Conservation (phyloP, 768 basidiomycete genomes). For the Xerocomus potaroensis region DNA sequence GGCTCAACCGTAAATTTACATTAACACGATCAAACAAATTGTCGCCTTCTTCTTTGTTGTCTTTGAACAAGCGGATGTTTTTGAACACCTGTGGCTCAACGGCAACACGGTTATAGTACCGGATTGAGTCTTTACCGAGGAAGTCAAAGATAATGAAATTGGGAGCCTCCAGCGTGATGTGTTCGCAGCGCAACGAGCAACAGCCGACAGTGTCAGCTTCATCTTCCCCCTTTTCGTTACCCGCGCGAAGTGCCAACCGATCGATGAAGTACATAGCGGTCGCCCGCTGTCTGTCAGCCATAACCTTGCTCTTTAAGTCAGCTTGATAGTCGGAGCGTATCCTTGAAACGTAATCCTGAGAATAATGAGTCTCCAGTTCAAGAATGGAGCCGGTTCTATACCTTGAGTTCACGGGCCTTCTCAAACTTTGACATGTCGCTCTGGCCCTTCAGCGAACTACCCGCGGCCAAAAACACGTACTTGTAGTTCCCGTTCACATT, state of each 20-base stretch:
- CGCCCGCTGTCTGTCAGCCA: constrained; percentile 94
- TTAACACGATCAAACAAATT: constrained; percentile 92
- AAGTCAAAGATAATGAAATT: constrained; percentile 93
- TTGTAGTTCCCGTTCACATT: constrained; percentile 95
- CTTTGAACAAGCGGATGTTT: constrained; percentile 96
- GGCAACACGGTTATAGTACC: constrained; percentile 88
- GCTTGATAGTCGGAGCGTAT: constrained; percentile 85
- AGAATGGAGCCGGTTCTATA: constrained; percentile 26
- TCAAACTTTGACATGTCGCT: constrained; percentile 98
- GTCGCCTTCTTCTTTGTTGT: constrained; percentile 83
- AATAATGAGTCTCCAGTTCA: constrained; percentile 3
- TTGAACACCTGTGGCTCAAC: constrained; percentile 95
- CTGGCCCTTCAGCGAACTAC: constrained; percentile 95
- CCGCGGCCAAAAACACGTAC: constrained; percentile 98
- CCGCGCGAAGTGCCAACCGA: constrained; percentile 92
- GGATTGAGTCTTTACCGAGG: constrained; percentile 97
- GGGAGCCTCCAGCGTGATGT: constrained; percentile 87
- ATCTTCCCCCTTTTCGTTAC: constrained; percentile 99
- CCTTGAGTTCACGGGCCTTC: constrained; percentile 95
- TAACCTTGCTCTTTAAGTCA: constrained; percentile 86
- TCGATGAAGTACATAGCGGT: constrained; percentile 99
- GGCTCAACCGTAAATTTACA: constrained; percentile 37
- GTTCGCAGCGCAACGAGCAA: constrained; percentile 95
- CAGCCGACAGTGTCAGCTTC: constrained; percentile 99
- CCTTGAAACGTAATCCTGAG: constrained; percentile 81